phyloP scores from a whole-genome alignment of 2,329 filamentous ascomycete genomes.

The Pseudogymnoascus sp. region DNA sequence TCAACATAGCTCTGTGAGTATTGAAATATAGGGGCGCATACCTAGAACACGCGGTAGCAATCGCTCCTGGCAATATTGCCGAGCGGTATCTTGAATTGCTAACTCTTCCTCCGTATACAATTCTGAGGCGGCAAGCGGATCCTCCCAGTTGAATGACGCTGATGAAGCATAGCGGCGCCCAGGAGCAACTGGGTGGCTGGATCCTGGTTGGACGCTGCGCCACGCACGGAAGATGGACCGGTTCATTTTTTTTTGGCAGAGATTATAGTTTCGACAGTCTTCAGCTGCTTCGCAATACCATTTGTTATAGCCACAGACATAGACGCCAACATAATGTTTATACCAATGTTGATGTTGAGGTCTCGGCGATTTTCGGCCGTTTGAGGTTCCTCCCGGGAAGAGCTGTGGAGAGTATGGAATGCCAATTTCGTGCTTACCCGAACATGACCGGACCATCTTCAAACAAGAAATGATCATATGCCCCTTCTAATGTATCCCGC shows the following conservation, averaged over 20 bases:
- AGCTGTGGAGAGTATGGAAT: background rate
- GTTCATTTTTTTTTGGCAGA: background rate
- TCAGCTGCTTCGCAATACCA: background rate
- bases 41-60: slow-evolving; percentile 79
- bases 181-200: background rate
- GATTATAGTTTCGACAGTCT: background rate
- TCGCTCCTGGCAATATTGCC: slow-evolving; percentile 87
- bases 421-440: background rate
- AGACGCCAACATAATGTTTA: background rate
- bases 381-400: background rate
- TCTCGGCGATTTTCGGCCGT: background rate
- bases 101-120: slow-evolving; percentile 84
- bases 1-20: slow-evolving; percentile 3
- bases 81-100: slow-evolving; percentile 82
- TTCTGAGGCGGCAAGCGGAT: slow-evolving; percentile 70
- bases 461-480: background rate
- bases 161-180: slow-evolving; percentile 20
- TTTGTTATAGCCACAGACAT: background rate
- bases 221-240: background rate
- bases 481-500: background rate
- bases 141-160: slow-evolving; percentile 75
- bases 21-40: slow-evolving; percentile 37
- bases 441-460: background rate
- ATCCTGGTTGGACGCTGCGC: background rate
- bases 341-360: background rate